Conservation (phyloP, 352 stramenopile genomes). For the Phytopythium mirpurense region DNA sequence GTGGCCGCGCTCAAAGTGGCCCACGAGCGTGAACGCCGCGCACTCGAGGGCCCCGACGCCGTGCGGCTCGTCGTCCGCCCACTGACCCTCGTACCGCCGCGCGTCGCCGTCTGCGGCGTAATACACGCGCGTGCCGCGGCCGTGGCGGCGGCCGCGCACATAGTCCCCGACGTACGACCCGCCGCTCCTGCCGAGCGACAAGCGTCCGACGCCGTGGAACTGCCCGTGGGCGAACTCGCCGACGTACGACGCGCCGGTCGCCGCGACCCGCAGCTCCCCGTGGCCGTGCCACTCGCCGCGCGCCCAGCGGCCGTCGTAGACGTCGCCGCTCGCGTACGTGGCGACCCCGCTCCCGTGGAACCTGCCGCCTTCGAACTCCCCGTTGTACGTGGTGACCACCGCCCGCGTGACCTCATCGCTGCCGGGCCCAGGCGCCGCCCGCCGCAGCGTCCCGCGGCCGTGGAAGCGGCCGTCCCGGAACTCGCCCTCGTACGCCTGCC, state of each 20-base stretch:
- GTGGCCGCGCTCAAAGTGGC: conserved; percentile 41
- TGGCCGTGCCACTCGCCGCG: conserved; percentile 51
- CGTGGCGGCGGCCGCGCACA: conserved; percentile 42
- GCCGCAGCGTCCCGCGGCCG: conserved; percentile 30
- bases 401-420: conserved; percentile 15
- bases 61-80: conserved; percentile 49
- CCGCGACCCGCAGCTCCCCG: conserved; percentile 34
- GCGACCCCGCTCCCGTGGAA: conserved; percentile 57
- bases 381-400: conserved; percentile 47
- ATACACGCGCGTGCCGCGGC: conserved; percentile 58
- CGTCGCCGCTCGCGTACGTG: conserved; percentile 48
- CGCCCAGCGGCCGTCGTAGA: conserved; percentile 68
- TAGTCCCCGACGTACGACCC: conserved; percentile 68
- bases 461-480: conserved; percentile 51
- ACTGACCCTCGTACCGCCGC: conserved; percentile 62
- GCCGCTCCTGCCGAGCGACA: conserved; percentile 35
- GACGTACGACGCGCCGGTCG: conserved; percentile 47
- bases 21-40: conserved; percentile 48
- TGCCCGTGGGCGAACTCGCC: conserved; percentile 42
- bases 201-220: conserved; percentile 62
- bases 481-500: conserved; percentile 64
- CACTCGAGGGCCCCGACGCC: conserved; percentile 52
- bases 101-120: conserved; percentile 22
- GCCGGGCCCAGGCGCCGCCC: not conserved
- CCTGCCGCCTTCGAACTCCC: conserved; percentile 36